Evolutionary conservation across 768 basidiomycete genomes (phyloP), one percentile per base, ranked within the genome.

Genomic region (Rubroboletus pulcherrimus): DNA sequence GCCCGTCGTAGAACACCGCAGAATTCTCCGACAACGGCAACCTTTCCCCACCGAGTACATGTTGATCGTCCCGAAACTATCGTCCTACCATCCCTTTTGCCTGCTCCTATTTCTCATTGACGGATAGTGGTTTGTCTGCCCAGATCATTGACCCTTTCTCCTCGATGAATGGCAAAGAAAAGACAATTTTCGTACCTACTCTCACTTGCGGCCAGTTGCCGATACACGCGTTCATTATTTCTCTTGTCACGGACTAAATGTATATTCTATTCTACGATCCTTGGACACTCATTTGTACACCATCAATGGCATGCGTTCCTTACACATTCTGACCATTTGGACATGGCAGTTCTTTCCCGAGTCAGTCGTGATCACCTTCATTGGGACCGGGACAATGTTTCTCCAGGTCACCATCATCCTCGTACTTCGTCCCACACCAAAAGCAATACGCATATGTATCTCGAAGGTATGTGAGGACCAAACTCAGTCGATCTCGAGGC

Each of bases 361-460:
- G 21, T 80, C 74, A 91, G 72, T 92, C 88, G 68, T 94, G 91
- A 56, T 80, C 83, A 39, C 90, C 88, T 68, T 94, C 92, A 31
- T 81, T 79, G 40, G 75, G 66, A 7, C 92, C 92, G 7, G 91
- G 91, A 69, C 92, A 94, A 53, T 83, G 76, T 37, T 64, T 69
- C 38, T 72, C 72, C 75, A 94, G 73, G 48, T 89, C 87, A 15
- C 80, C 79, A 7, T 72, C 68, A 59, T 78, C 75, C 6, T 80
- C 78, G 65, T 93, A 94, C 62, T 84, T 79, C 12, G 86, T 80
- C 12, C 92, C 92, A 66, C 92, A 94, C 89, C 91, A 93, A 70
- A 92, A 93, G 67, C 92, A 93, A 67, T 93, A 93, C 6, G 76
- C 66, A 68, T 92, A 82, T 57, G 75, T 78, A 38, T 81, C 76